These are phyloP conservation scores for Pochonia chlamydosporia DNA, from an alignment of 2,329 filamentous ascomycete genomes.

Conservation along the genomic window DNA sequence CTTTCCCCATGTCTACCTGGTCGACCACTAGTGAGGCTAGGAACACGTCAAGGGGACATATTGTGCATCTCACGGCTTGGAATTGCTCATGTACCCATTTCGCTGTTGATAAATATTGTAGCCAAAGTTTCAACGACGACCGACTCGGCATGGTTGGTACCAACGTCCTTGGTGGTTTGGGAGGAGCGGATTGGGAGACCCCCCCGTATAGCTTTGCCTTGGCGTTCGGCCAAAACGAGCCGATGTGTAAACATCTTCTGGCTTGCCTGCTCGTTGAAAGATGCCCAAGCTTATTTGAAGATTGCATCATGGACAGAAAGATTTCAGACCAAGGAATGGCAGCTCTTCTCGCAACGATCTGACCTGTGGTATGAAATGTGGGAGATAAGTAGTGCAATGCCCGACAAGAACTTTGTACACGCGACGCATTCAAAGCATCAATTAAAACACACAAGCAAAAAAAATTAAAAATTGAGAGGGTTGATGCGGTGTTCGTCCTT, in stretches of 20 bases:
- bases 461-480: not conserved
- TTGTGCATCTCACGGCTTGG: constrained; percentile 72
- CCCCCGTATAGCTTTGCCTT: not conserved
- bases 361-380: not conserved
- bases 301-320: constrained; percentile 46
- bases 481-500: not conserved
- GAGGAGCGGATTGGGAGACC: too few species aligned
- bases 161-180: not conserved
- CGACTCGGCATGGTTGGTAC: not conserved
- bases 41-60: constrained; percentile 41
- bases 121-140: constrained; percentile 16
- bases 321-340: constrained; percentile 64
- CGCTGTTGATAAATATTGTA: constrained; percentile 48
- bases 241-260: constrained; percentile 83
- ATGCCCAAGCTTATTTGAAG: constrained; percentile 52
- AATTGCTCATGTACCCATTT: constrained; percentile 88
- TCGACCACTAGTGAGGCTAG: constrained; percentile 9
- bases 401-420: not conserved
- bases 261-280: constrained; percentile 71
- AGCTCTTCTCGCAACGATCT: constrained; percentile 53
- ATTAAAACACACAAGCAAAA: not conserved
- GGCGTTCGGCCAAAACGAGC: constrained; percentile 30
- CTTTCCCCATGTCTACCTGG: constrained; percentile 27
- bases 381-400: too few species aligned
- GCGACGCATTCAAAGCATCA: not conserved